Conservation (phyloP, 441 rosid species). For the Gossypium davidsonii region DNA sequence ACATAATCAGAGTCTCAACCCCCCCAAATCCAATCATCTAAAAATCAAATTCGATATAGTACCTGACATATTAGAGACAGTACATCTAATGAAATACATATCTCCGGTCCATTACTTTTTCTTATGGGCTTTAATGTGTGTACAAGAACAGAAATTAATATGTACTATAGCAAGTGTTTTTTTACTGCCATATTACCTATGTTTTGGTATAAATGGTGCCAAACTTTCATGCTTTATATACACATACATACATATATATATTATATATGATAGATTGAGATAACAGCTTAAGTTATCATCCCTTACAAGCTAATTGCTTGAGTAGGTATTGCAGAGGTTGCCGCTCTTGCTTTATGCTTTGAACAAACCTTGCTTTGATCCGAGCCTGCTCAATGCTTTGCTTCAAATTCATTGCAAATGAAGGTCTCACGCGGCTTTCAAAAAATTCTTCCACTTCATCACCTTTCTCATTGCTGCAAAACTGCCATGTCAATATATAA, state of each 20-base stretch:
- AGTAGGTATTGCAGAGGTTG: conserved; percentile 38
- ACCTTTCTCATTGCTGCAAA: neutral
- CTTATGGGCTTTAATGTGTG: conserved; percentile 66
- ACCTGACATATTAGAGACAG: conserved; percentile 35
- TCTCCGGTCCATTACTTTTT: conserved; percentile 66
- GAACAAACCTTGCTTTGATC: conserved; percentile 73
- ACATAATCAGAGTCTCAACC: conserved; percentile 26
- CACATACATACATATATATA: neutral
- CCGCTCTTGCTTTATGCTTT: conserved; percentile 53
- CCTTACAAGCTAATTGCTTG: conserved; percentile 43
- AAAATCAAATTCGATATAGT: conserved; percentile 17
- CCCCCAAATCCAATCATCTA: neutral
- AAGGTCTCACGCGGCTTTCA: neutral
- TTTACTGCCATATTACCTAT: conserved; percentile 20
- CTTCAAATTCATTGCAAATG: conserved; percentile 62
- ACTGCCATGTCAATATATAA: neutral
- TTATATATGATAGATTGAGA: neutral
- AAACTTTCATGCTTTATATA: neutral
- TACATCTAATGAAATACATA: conserved; percentile 37
- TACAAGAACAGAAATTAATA: conserved; percentile 41
- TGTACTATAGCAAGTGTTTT: conserved; percentile 25
- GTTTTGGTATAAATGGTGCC: conserved; percentile 9
- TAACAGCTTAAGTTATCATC: conserved; percentile 13
- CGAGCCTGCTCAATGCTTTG: conserved; percentile 72
- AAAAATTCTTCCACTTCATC: neutral